Percentiles rank a stretch among this genome's conserved stretches.
phyloP scores from a whole-genome alignment of 2,329 filamentous ascomycete species.

The Lasiodiplodia gonubiensis region DNA sequence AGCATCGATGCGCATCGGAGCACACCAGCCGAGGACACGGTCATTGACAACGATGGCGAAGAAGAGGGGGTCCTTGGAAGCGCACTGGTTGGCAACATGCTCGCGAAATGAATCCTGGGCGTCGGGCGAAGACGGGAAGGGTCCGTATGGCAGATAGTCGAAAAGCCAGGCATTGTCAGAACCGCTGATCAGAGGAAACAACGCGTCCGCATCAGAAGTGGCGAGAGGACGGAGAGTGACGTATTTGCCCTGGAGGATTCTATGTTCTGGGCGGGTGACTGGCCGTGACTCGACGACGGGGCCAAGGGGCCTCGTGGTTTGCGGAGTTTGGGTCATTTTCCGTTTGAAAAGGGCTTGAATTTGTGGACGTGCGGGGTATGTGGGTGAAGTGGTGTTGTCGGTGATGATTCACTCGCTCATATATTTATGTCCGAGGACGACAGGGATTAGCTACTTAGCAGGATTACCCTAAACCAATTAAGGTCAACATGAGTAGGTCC shows the following conservation, averaged over 20 bases:
- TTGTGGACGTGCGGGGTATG: neutral
- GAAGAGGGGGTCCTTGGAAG: constrained; percentile 9
- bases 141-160: constrained; percentile 50
- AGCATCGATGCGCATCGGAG: constrained; percentile 46
- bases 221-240: constrained; percentile 29
- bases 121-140: constrained; percentile 45
- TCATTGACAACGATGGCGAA: constrained; percentile 5
- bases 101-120: constrained; percentile 4
- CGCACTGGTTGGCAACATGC: neutral
- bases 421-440: neutral
- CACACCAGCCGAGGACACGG: neutral
- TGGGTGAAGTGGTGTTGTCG: neutral
- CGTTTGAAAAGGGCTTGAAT: no score
- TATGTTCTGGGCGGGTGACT: neutral
- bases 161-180: constrained; percentile 40
- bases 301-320: neutral
- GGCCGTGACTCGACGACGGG: neutral
- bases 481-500: neutral
- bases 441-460: neutral
- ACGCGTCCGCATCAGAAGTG: constrained; percentile 26
- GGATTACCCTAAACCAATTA: neutral
- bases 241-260: constrained; percentile 7
- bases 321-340: neutral
- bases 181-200: constrained; percentile 31
- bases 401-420: neutral